phyloP scores from a whole-genome alignment of 2,329 filamentous ascomycete species.

The Paraphaeosphaeria sporulosa region DNA sequence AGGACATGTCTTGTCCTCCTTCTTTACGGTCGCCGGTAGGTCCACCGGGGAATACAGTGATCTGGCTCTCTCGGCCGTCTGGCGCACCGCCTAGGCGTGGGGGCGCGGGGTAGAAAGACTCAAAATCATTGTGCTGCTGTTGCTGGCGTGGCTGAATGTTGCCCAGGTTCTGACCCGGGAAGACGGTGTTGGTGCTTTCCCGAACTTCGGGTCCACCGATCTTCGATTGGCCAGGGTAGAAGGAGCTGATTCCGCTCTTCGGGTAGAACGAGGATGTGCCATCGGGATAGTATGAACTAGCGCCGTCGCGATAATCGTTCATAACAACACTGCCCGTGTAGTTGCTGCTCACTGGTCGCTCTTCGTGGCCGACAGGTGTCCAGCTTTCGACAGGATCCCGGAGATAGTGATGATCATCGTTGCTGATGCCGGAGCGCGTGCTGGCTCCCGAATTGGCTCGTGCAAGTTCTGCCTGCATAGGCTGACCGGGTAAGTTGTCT shows the following conservation, averaged over 20 bases:
- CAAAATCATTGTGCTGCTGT: constrained; percentile 61
- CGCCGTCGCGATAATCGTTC: constrained; percentile 60
- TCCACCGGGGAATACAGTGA: constrained; percentile 39
- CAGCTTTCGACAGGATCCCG: constrained; percentile 44
- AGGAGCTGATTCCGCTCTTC: constrained; percentile 64
- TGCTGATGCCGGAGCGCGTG: constrained; percentile 41
- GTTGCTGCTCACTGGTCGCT: constrained; percentile 51
- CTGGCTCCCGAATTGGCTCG: constrained; percentile 49
- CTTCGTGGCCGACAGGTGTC: constrained; percentile 44
- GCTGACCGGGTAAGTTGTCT: constrained; percentile 48
- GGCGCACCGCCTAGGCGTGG: constrained; percentile 64
- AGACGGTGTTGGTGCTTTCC: constrained; percentile 58
- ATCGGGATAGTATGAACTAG: constrained; percentile 56
- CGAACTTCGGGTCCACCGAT: constrained; percentile 69
- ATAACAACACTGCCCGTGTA: constrained; percentile 54
- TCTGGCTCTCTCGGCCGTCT: constrained; percentile 65
- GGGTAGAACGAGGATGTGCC: constrained; percentile 45
- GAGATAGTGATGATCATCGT: constrained; percentile 41
- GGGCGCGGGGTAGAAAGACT: constrained; percentile 49
- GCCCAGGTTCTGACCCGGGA: constrained; percentile 30
- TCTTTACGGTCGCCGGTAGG: constrained; percentile 28
- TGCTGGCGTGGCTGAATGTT: constrained; percentile 21
- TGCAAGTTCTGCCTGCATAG: constrained; percentile 49
- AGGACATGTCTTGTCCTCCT: constrained; percentile 72
- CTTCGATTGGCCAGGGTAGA: constrained; percentile 52